These are phyloP conservation scores for Dioscorea alata DNA, from an alignment of 106 monocot genomes.

Conservation along the genomic window DNA sequence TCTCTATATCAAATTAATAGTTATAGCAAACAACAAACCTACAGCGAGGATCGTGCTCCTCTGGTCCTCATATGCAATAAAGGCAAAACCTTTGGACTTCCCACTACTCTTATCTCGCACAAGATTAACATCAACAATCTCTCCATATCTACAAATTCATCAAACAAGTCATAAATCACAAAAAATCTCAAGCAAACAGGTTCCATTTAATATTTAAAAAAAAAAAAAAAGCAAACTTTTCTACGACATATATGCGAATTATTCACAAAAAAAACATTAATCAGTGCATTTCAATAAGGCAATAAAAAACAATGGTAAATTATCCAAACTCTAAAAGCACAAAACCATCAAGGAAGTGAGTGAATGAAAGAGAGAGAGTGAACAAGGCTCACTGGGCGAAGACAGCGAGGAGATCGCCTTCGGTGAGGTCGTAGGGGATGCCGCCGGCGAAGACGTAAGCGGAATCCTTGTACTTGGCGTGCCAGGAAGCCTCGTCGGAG, in stretches of 20 bases:
- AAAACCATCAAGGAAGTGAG: not conserved
- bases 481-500: slow-evolving; percentile 92
- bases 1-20: not conserved
- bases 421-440: slow-evolving; percentile 89
- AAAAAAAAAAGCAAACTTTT: not conserved
- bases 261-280: not conserved
- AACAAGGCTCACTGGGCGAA: slow-evolving; percentile 60
- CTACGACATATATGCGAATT: not conserved
- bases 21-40: slow-evolving; percentile 25
- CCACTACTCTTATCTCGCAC: slow-evolving; percentile 91
- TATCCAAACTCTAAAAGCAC: not conserved
- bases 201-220: not conserved
- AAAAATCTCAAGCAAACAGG: not conserved
- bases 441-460: slow-evolving; percentile 90
- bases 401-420: slow-evolving; percentile 89
- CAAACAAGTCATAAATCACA: not conserved
- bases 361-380: not conserved
- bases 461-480: slow-evolving; percentile 94
- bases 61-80: slow-evolving; percentile 94
- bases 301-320: not conserved
- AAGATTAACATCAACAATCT: slow-evolving; percentile 89
- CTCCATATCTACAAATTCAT: slow-evolving; percentile 63
- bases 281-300: not conserved
- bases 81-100: slow-evolving; percentile 90
- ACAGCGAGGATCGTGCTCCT: slow-evolving; percentile 93